phyloP scores from a whole-genome alignment of 306 rosid species.

The Corylus avellana region DNA sequence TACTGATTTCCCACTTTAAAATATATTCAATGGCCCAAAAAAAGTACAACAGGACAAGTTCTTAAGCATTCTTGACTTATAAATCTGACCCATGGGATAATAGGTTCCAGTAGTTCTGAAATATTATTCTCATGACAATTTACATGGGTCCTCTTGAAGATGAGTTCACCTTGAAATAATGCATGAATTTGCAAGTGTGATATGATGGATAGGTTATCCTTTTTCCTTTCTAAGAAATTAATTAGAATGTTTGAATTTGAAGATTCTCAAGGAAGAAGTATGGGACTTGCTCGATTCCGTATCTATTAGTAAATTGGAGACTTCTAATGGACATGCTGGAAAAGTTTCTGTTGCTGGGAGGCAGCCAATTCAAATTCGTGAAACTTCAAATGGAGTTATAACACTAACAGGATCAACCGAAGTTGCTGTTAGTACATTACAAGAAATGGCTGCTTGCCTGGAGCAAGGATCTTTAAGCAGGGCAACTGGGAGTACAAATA shows the following conservation, averaged over 20 bases:
- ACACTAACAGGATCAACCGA: slow-evolving; percentile 74
- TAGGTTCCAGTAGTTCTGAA: slow-evolving; percentile 8
- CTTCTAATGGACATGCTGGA: slow-evolving; percentile 55
- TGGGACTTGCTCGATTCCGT: slow-evolving; percentile 68
- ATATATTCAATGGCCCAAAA: background rate
- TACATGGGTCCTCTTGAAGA: background rate
- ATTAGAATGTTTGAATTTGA: slow-evolving; percentile 40
- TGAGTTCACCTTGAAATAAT: slow-evolving; percentile 14
- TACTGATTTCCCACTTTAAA: background rate
- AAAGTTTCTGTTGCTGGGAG: slow-evolving; percentile 56
- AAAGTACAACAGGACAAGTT: background rate
- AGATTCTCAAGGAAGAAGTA: slow-evolving; percentile 85
- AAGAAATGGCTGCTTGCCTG: slow-evolving; percentile 75
- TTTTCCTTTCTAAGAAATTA: slow-evolving; percentile 20
- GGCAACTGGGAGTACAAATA: slow-evolving; percentile 88
- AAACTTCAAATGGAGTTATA: slow-evolving; percentile 72
- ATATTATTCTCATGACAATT: slow-evolving; percentile 11
- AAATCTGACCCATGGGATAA: background rate
- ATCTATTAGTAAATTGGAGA: slow-evolving; percentile 56
- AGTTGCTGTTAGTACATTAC: slow-evolving; percentile 62
- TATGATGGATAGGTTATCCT: slow-evolving; percentile 1
- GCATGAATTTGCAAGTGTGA: slow-evolving; percentile 17
- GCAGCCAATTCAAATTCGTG: slow-evolving; percentile 71
- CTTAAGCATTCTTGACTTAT: slow-evolving; percentile 8
- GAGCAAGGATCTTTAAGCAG: slow-evolving; percentile 77